Evolutionary conservation across 169 alveolate genomes (phyloP).

Genomic region (Plasmodium cynomolgi): DNA sequence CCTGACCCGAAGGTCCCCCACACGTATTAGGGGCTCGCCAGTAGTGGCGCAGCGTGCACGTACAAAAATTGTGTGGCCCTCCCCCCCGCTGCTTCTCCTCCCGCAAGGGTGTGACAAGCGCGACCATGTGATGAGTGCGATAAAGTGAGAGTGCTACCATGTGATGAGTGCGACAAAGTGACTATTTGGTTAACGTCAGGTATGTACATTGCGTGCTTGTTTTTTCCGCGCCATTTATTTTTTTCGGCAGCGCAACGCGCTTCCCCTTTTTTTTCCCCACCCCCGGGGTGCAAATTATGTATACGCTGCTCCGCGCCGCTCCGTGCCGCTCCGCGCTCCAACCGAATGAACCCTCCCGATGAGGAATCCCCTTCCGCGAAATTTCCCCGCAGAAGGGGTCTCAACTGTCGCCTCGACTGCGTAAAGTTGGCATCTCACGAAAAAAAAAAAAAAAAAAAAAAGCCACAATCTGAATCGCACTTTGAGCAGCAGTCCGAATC

Average conservation of each 20-base stretch:
- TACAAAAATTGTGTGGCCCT: neutral
- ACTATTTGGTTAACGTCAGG: neutral
- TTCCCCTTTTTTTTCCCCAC: neutral
- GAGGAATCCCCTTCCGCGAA: neutral
- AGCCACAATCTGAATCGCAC: neutral
- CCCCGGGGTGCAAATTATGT: neutral
- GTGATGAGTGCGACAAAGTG: neutral
- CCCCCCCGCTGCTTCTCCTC: neutral
- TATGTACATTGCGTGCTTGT: neutral
- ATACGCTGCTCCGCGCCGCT: neutral
- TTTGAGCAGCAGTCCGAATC: neutral
- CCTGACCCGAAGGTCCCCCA: slow-evolving; percentile 60
- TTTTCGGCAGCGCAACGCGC: neutral
- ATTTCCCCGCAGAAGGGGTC: neutral
- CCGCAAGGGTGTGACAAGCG: neutral
- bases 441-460: no score
- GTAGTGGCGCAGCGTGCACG: neutral
- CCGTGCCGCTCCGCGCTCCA: neutral
- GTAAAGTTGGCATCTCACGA: neutral
- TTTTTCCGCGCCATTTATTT: neutral
- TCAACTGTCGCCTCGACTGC: neutral
- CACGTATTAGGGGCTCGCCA: neutral
- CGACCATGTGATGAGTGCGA: neutral
- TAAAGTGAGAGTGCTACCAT: neutral
- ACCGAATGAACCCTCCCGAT: neutral